A percentile compares a stretch with the other conserved stretches of the same genome.
phyloP scores from a whole-genome alignment of 306 rosid genomes.

The Sophora flavescens region DNA sequence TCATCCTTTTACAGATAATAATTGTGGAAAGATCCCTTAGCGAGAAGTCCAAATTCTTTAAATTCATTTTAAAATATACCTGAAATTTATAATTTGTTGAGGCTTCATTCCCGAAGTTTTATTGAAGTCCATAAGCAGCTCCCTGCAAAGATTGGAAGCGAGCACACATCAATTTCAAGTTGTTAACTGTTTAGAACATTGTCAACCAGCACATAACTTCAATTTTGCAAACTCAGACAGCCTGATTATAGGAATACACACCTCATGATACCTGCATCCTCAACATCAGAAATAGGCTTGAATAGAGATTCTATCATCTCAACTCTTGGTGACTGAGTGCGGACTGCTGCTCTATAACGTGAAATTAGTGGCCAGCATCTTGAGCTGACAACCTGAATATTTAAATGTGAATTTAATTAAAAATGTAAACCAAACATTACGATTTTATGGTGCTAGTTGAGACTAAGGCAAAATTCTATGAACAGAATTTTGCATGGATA shows the following conservation, averaged over 20 bases:
- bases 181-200: background rate
- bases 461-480: background rate
- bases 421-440: background rate
- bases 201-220: background rate
- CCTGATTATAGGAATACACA: background rate
- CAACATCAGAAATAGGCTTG: constrained; percentile 19
- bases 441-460: background rate
- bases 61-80: constrained; percentile 29
- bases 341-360: constrained; percentile 52
- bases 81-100: constrained; percentile 51
- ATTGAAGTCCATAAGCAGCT: constrained; percentile 41
- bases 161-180: no score
- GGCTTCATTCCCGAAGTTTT: constrained; percentile 44
- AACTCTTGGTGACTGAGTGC: constrained; percentile 47
- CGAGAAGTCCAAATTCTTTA: background rate
- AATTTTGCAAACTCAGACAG: background rate
- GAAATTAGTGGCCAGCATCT: constrained; percentile 54
- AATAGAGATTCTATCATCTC: constrained; percentile 48
- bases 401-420: background rate
- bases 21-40: background rate
- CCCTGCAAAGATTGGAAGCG: constrained; percentile 32
- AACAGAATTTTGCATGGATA: background rate
- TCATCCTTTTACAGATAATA: background rate
- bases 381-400: constrained; percentile 56
- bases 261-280: constrained; percentile 54